Evolutionary conservation across 768 basidiomycete genomes (phyloP).

Genomic region (Xerocomellus chrysenteron): DNA sequence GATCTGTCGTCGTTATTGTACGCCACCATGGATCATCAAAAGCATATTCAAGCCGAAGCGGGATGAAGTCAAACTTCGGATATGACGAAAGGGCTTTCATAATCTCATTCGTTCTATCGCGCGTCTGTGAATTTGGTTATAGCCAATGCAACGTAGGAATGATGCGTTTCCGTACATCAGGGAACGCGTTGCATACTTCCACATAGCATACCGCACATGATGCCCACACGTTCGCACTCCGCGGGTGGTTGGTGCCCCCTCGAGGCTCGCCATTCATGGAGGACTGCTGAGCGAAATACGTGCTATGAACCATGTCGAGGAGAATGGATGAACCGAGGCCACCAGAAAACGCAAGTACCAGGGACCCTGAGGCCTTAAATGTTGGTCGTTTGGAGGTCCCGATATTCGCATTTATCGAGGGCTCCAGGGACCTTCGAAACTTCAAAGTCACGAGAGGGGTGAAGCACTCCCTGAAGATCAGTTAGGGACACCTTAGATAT

Average conservation of each 20-base stretch:
- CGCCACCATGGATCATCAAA: constrained; percentile 73
- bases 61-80: constrained; percentile 53
- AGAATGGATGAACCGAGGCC: constrained; percentile 74
- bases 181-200: constrained; percentile 60
- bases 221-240: constrained; percentile 61
- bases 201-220: constrained; percentile 66
- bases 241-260: constrained; percentile 68
- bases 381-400: constrained; percentile 56
- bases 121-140: constrained; percentile 40
- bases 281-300: constrained; percentile 46
- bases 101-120: constrained; percentile 55
- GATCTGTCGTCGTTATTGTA: constrained; percentile 37
- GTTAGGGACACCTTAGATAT: background rate
- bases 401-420: constrained; percentile 55
- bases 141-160: background rate
- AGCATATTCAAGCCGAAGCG: constrained; percentile 69
- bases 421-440: constrained; percentile 66
- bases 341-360: constrained; percentile 74
- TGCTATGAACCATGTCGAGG: constrained; percentile 62
- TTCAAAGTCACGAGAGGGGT: constrained; percentile 57
- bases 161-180: constrained; percentile 46
- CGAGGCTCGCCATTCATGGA: constrained; percentile 31
- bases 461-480: constrained; percentile 57
- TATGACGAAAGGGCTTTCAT: constrained; percentile 47
- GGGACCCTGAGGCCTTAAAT: constrained; percentile 65